Percentiles rank a stretch among this genome's conserved stretches.
Conservation (phyloP, 208 protist genomes). For the Leishmania turanica region DNA sequence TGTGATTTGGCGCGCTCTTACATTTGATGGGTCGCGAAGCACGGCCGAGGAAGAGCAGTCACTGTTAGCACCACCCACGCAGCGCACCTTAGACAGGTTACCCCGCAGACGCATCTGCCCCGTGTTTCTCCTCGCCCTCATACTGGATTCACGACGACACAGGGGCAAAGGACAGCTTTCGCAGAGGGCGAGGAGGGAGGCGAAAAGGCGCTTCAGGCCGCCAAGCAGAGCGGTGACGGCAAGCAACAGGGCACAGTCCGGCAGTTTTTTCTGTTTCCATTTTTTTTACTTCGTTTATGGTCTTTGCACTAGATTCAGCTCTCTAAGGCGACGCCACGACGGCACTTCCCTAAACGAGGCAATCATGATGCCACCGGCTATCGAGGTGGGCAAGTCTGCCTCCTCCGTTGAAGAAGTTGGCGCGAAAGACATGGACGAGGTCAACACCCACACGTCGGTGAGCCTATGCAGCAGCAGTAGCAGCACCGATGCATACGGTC, state of each 20-base stretch:
- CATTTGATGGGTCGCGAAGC: background rate
- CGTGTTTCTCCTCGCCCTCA: background rate
- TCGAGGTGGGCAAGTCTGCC: background rate
- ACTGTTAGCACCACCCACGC: background rate
- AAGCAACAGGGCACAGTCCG: background rate
- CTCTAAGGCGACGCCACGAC: background rate
- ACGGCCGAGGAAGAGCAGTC: background rate
- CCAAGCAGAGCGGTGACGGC: background rate
- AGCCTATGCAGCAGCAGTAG: slow-evolving; percentile 33
- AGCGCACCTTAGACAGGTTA: too few species aligned
- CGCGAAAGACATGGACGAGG: slow-evolving; percentile 24
- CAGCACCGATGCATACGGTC: background rate
- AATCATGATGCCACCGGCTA: background rate
- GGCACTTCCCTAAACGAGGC: background rate
- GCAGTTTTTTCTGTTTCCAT: background rate
- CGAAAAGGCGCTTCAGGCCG: background rate
- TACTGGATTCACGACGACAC: background rate
- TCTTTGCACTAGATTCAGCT: background rate
- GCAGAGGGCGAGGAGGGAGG: background rate
- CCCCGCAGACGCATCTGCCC: too few species aligned
- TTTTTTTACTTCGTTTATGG: background rate
- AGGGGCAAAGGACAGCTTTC: background rate
- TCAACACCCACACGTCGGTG: slow-evolving; percentile 29
- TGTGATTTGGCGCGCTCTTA: background rate
- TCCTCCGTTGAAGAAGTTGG: background rate